phyloP scores from a whole-genome alignment of 2,329 filamentous ascomycete genomes.

The Pyricularia sp. region DNA sequence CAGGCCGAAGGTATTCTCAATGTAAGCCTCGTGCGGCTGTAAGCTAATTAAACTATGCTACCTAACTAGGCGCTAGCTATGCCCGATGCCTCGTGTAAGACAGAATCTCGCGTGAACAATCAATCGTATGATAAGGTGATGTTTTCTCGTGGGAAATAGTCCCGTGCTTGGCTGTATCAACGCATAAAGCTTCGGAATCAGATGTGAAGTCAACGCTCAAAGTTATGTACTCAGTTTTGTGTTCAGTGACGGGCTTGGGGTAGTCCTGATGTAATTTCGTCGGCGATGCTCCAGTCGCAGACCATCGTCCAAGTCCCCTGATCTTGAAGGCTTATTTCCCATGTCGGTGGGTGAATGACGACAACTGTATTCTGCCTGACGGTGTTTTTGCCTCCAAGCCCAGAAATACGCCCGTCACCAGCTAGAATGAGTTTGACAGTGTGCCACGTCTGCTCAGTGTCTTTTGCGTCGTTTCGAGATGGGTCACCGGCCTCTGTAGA shows the following conservation, averaged over 20 bases:
- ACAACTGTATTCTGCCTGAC: conserved; percentile 17
- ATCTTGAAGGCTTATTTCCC: conserved; percentile 10
- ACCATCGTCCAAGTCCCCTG: conserved; percentile 12
- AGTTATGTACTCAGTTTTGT: background rate
- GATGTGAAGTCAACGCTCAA: background rate
- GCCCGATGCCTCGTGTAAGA: background rate
- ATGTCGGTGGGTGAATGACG: conserved; percentile 14
- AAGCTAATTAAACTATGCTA: background rate
- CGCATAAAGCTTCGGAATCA: background rate
- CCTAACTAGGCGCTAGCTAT: background rate
- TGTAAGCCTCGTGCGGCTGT: conserved; percentile 32
- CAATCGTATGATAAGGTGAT: background rate
- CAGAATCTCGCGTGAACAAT: background rate
- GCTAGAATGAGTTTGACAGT: conserved; percentile 10
- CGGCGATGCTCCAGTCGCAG: conserved; percentile 10
- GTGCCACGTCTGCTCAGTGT: background rate
- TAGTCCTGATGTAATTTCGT: background rate
- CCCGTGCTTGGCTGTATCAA: background rate
- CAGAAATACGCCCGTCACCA: conserved; percentile 14
- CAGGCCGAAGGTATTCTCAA: conserved; percentile 39
- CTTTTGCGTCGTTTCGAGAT: conserved; percentile 6
- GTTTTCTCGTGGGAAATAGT: background rate
- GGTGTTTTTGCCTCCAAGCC: conserved; percentile 13
- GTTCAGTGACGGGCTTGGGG: background rate
- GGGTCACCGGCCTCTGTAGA: background rate